Percentiles rank a stretch among this genome's conserved stretches.
Evolutionary conservation across 306 rosid genomes (phyloP).

Genomic region (Castanopsis chinensis): DNA sequence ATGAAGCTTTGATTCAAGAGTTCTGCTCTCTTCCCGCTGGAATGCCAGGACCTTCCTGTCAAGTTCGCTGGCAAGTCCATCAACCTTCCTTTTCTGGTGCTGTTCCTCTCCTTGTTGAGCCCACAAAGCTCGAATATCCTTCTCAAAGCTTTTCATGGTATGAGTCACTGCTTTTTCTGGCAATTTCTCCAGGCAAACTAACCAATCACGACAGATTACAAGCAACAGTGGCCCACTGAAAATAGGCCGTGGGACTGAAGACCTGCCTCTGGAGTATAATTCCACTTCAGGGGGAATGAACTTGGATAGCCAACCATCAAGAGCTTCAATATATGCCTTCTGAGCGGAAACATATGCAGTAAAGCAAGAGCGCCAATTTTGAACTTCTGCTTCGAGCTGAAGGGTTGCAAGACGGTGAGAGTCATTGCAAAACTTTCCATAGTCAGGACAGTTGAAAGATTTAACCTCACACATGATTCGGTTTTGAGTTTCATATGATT

Average conservation of each 20-base stretch:
- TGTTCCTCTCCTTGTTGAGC: conserved; percentile 76
- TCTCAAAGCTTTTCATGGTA: conserved; percentile 57
- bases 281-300: conserved; percentile 73
- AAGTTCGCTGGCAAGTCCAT: conserved; percentile 55
- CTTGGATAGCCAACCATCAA: conserved; percentile 81
- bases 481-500: conserved; percentile 85
- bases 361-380: conserved; percentile 71
- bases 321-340: conserved; percentile 72
- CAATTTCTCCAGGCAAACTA: conserved; percentile 57
- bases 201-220: conserved; percentile 71
- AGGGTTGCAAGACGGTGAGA: conserved; percentile 72
- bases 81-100: conserved; percentile 80
- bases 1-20: conserved; percentile 46
- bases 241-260: conserved; percentile 33
- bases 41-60: conserved; percentile 49
- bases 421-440: conserved; percentile 65
- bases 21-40: conserved; percentile 50
- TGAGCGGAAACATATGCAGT: conserved; percentile 66
- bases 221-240: conserved; percentile 69
- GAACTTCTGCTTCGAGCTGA: conserved; percentile 75
- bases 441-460: conserved; percentile 52
- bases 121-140: conserved; percentile 65
- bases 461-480: conserved; percentile 73
- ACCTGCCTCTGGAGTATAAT: conserved; percentile 56
- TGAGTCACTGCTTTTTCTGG: conserved; percentile 57